Evolutionary conservation across 139 green algal species (phyloP).

Genomic region (Tetraselmis chui): DNA sequence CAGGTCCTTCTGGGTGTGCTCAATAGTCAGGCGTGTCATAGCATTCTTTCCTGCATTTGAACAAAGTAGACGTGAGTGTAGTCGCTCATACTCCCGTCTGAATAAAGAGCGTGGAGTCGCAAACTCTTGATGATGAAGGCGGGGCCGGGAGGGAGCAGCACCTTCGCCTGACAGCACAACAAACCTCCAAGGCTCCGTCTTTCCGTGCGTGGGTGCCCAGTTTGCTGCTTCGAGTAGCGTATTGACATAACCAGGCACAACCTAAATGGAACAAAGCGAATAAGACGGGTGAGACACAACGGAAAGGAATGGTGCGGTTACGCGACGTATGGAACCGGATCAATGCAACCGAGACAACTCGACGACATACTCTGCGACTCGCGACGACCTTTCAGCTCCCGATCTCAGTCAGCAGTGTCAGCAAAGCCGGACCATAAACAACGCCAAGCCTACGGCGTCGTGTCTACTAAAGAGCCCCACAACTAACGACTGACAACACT

Average conservation of each 20-base stretch:
- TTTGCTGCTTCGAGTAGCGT: constrained; percentile 35
- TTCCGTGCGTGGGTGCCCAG: constrained; percentile 58
- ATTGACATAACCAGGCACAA: background rate
- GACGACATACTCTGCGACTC: constrained; percentile 1
- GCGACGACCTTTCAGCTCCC: too few species aligned
- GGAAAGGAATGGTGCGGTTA: background rate
- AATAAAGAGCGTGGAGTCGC: too few species aligned
- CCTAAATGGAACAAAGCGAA: background rate
- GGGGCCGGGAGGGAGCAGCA: too few species aligned
- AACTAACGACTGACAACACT: too few species aligned
- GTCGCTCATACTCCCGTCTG: too few species aligned
- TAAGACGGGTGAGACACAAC: background rate
- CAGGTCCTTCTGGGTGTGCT: background rate
- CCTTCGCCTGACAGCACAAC: constrained; percentile 34
- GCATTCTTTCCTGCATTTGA: background rate
- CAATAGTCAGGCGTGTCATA: background rate
- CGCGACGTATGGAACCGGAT: background rate
- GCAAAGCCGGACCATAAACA: too few species aligned
- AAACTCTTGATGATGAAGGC: too few species aligned
- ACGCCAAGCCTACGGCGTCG: too few species aligned
- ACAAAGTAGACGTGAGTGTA: too few species aligned
- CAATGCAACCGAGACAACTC: background rate
- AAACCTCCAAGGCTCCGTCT: constrained; percentile 57
- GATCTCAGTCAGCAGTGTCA: too few species aligned
- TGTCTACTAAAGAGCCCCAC: too few species aligned